phyloP scores from a whole-genome alignment of 352 stramenopile species.

The Phytophthora capsici region DNA sequence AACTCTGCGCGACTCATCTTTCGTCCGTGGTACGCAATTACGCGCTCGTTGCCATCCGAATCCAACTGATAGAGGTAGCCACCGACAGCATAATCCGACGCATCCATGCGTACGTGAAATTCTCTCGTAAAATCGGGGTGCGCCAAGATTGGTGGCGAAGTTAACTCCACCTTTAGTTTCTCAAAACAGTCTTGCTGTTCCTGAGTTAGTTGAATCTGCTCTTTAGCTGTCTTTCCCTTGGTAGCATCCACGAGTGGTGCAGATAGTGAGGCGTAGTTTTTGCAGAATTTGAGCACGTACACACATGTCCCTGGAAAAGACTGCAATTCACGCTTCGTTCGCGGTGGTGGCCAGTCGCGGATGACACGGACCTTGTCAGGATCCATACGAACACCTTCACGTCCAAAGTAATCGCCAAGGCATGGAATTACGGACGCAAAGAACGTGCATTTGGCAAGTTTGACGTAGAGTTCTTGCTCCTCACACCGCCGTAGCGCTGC shows the following conservation, averaged over 20 bases:
- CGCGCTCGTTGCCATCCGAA: not conserved
- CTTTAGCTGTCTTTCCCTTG: not conserved
- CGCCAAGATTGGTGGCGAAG: not conserved
- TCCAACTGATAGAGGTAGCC: not conserved
- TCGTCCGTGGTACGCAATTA: not conserved
- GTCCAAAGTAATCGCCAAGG: slow-evolving; percentile 1
- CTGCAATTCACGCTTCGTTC: slow-evolving; percentile 23
- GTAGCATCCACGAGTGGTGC: slow-evolving; percentile 5
- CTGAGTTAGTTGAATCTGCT: no score
- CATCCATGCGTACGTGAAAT: slow-evolving; percentile 10
- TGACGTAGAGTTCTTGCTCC: slow-evolving; percentile 7
- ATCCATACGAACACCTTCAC: slow-evolving; percentile 23
- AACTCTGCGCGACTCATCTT: not conserved
- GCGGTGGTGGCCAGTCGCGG: slow-evolving; percentile 4
- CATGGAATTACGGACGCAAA: slow-evolving; percentile 3
- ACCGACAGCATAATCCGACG: slow-evolving; percentile 5
- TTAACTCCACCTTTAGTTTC: not conserved
- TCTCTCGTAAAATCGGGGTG: slow-evolving; percentile 6
- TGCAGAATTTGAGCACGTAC: slow-evolving; percentile 28
- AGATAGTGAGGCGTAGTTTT: not conserved
- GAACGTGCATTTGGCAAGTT: slow-evolving; percentile 15
- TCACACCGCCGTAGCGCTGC: not conserved
- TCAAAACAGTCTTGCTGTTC: not conserved
- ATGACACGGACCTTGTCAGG: slow-evolving; percentile 21
- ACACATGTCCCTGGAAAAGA: slow-evolving; percentile 23